Percentiles rank a stretch among this genome's conserved stretches.
These are phyloP conservation scores for Pseudoneurospora amorphoporcata DNA, from an alignment of 495 filamentous ascomycete species.

Conservation along the genomic window DNA sequence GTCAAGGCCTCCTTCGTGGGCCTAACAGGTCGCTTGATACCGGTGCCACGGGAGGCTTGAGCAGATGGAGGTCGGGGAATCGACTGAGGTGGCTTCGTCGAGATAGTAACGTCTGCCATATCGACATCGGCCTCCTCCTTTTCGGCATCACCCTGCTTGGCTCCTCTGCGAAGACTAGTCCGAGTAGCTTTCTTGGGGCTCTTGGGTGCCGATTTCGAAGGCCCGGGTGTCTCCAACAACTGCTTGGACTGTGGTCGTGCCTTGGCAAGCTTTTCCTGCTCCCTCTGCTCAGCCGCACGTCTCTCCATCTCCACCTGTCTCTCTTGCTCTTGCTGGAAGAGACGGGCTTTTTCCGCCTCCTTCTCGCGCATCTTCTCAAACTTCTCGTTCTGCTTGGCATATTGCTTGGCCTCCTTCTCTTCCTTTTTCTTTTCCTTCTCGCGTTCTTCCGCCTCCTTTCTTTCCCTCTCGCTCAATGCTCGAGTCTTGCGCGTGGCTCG, in stretches of 20 bases:
- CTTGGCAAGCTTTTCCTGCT: slow-evolving; percentile 6
- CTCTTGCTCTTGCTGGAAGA: slow-evolving; percentile 51
- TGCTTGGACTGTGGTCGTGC: slow-evolving; percentile 2
- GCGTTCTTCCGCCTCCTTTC: slow-evolving; percentile 50
- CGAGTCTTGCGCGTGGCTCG: slow-evolving; percentile 47
- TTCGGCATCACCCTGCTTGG: slow-evolving; percentile 28
- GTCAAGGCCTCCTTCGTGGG: slow-evolving; percentile 55
- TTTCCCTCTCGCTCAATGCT: slow-evolving; percentile 62
- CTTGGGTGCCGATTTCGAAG: slow-evolving; percentile 13
- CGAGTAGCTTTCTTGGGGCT: slow-evolving; percentile 32
- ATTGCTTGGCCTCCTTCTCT: slow-evolving; percentile 32
- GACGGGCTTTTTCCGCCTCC: slow-evolving; percentile 52
- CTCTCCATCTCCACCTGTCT: slow-evolving; percentile 40
- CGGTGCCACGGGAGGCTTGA: slow-evolving; percentile 43
- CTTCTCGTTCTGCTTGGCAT: slow-evolving; percentile 45
- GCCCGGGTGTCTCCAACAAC: slow-evolving; percentile 16
- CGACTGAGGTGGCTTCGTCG: slow-evolving; percentile 43
- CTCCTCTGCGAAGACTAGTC: slow-evolving; percentile 42
- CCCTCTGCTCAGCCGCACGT: slow-evolving; percentile 30
- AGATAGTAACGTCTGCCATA: slow-evolving; percentile 40
- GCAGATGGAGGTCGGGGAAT: slow-evolving; percentile 38
- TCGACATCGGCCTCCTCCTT: slow-evolving; percentile 37
- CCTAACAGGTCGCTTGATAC: slow-evolving; percentile 53
- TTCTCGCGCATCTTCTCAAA: slow-evolving; percentile 45
- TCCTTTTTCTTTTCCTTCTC: slow-evolving; percentile 51